Conservation (phyloP, 768 basidiomycete species). For the Saitozyma podzolica region DNA sequence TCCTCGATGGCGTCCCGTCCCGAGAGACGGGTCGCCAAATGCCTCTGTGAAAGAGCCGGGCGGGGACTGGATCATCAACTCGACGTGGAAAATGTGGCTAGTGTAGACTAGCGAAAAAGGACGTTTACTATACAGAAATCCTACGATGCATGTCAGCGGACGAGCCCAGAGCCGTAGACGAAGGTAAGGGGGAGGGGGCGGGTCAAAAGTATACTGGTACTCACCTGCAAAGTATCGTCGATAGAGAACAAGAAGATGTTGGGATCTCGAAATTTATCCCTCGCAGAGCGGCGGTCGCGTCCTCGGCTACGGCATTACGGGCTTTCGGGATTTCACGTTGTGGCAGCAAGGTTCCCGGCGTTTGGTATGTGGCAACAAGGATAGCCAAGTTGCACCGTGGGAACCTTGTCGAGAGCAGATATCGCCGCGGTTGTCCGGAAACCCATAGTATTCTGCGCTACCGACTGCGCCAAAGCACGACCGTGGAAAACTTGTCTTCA, state of each 20-base stretch:
- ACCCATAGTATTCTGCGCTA: too few species aligned
- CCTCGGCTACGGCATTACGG: too few species aligned
- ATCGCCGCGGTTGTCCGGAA: too few species aligned
- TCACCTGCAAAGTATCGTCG: slow-evolving; percentile 25
- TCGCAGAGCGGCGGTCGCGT: too few species aligned
- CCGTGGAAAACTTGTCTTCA: too few species aligned
- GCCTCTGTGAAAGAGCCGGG: slow-evolving; percentile 50
- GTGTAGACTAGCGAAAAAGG: slow-evolving; percentile 50
- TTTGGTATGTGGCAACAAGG: too few species aligned
- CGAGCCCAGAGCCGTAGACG: background rate
- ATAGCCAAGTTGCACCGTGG: too few species aligned
- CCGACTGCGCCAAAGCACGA: too few species aligned
- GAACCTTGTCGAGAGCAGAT: too few species aligned
- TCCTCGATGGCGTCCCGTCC: slow-evolving; percentile 38
- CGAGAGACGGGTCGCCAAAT: slow-evolving; percentile 17
- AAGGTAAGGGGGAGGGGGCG: background rate
- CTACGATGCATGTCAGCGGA: slow-evolving; percentile 20
- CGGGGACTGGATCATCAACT: slow-evolving; percentile 50
- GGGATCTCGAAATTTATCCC: slow-evolving; percentile 1
- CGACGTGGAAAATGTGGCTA: slow-evolving; percentile 51
- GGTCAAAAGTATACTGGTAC: background rate
- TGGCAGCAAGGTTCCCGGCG: too few species aligned
- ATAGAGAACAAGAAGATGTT: slow-evolving; percentile 13
- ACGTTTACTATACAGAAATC: slow-evolving; percentile 52
- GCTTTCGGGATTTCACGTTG: too few species aligned